Percentiles rank a stretch among this genome's conserved stretches.
These are phyloP conservation scores for Haberlea rhodopensis DNA, from an alignment of 257 asterid genomes.

Conservation along the genomic window DNA sequence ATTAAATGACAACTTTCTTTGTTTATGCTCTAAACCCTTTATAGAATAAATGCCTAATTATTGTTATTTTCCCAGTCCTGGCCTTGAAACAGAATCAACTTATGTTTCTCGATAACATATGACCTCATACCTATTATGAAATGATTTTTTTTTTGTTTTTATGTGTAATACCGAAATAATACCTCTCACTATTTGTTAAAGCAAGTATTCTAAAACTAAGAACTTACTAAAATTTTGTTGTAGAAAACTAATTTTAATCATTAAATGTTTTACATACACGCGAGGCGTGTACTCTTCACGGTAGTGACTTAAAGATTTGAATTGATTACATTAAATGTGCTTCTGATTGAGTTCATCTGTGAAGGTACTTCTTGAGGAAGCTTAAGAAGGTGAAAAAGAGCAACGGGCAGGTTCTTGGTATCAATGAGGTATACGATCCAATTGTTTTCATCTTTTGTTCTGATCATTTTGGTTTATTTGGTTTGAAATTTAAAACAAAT, in stretches of 20 bases:
- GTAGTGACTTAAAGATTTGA: neutral
- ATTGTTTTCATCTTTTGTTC: too few relatives aligned
- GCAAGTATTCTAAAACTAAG: too few relatives aligned
- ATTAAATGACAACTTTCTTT: neutral
- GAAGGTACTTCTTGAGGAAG: slow-evolving; percentile 24
- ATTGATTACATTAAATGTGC: neutral
- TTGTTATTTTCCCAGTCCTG: neutral
- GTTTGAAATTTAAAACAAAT: too few relatives aligned
- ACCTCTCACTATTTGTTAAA: too few relatives aligned
- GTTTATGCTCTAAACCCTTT: too few relatives aligned
- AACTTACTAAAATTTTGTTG: too few relatives aligned
- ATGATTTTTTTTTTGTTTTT: too few relatives aligned
- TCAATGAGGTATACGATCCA: neutral
- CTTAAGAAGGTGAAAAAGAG: slow-evolving; percentile 20
- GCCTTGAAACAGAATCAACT: neutral
- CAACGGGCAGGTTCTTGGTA: slow-evolving; percentile 17
- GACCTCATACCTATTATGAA: neutral
- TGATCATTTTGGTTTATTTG: neutral
- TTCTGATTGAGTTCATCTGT: neutral
- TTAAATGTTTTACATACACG: neutral
- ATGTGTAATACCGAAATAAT: too few relatives aligned
- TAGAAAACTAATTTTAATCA: too few relatives aligned
- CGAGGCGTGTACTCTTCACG: neutral
- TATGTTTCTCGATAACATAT: neutral
- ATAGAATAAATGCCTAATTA: neutral